Conservation (phyloP, 441 rosid genomes). For the Populus hybrid region DNA sequence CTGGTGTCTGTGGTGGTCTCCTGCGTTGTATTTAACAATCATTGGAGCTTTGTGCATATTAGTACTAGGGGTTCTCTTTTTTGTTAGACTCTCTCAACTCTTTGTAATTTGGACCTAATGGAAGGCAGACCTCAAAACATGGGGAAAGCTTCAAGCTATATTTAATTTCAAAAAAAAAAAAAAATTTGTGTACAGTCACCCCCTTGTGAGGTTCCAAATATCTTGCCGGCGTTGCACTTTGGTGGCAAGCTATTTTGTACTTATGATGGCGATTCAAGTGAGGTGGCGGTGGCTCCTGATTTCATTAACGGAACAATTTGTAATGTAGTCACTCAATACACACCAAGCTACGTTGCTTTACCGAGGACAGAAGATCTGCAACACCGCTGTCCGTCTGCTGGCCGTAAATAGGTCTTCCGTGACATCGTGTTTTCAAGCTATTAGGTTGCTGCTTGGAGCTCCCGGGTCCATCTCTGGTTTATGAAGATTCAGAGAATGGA, state of each 20-base stretch:
- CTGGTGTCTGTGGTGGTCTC: slow-evolving; percentile 47
- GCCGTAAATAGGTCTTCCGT: neutral
- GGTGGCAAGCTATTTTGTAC: neutral
- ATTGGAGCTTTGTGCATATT: slow-evolving; percentile 44
- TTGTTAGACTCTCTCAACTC: slow-evolving; percentile 13
- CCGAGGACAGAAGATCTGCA: too few relatives aligned
- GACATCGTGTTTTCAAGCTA: neutral
- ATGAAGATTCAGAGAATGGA: neutral
- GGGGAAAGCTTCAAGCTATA: slow-evolving; percentile 27
- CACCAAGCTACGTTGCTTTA: too few relatives aligned
- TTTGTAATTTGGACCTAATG: slow-evolving; percentile 30
- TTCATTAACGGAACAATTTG: too few relatives aligned
- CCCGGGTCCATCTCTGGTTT: neutral
- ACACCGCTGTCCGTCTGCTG: neutral
- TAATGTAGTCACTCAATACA: too few relatives aligned
- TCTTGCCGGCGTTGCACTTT: neutral
- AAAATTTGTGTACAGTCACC: neutral
- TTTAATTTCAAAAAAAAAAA: neutral
- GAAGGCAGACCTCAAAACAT: slow-evolving; percentile 50
- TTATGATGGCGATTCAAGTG: too few relatives aligned
- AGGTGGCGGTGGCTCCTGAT: too few relatives aligned
- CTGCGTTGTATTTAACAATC: slow-evolving; percentile 49
- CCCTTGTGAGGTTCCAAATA: neutral
- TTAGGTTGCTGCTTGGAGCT: neutral
- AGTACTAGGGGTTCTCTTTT: slow-evolving; percentile 21